Base-by-base conservation (phyloP, 768 basidiomycete genomes). In the Mycena amicta region DNA sequence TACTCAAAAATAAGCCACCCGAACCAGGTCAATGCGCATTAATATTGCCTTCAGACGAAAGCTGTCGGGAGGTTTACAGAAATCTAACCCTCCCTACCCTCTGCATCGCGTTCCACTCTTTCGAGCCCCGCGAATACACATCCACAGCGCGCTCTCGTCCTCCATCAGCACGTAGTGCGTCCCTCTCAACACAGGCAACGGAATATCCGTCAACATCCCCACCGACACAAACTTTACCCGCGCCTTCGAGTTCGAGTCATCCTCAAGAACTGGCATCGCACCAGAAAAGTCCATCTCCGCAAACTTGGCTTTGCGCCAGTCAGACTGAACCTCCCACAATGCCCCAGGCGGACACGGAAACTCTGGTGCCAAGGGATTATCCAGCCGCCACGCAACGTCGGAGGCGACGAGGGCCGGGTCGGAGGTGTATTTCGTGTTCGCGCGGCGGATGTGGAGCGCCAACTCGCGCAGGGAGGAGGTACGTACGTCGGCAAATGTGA, bases 261-360 rank as follows among this genome's bases (percentile, higher is more conserved):
- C n/a, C 25, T 28, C 27, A 8, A 8, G 12, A 8, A 23, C 43
- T 45, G 20, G 8, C n/a, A 73, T 6, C 11, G 33, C 61, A 2
- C 61, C 61, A 2, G 61, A 55, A 33, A 62, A 62, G 54, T 62
- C 56, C 22, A 62, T 41, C 23, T 22, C 41, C 5, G 33, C 41
- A 3, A 62, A 40, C 2, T 18, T 2, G 30, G 61, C 56, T 12
- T 41, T 3, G 18, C 56, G 56, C 61, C 61, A 62, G 20, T 55
- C 54, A 11, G 53, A 45, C 43, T 51, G 49, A 2, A 62, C 25
- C 2, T 25, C 3, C 30, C 26, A 62, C 23, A 57, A 55, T 18
- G 29, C 61, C 13, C 37, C 22, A 1, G 56, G 43, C 41, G 56
- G 50, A 43, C 61, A 62, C 3, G 61, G 61, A 25, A 58, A 58